Conservation (phyloP, 169 alveolate genomes). For the Cryptosporidium ryanae region DNA sequence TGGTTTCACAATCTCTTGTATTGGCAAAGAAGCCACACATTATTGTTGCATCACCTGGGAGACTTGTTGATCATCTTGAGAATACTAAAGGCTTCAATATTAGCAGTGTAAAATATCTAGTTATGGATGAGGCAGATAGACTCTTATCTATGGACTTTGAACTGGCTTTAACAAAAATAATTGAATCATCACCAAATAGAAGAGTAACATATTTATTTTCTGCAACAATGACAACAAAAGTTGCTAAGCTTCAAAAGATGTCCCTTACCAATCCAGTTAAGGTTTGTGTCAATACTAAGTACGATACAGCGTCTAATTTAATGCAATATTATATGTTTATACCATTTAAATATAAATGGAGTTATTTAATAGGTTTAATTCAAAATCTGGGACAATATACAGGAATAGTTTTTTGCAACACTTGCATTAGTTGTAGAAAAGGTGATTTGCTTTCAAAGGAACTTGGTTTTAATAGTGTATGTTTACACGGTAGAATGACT, state of each 20-base stretch:
- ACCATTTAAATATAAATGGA: constrained; percentile 94
- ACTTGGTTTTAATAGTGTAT: constrained; percentile 90
- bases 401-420: constrained; percentile 94
- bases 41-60: constrained; percentile 99
- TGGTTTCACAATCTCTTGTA: constrained; percentile 93
- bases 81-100: constrained; percentile 97
- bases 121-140: constrained; percentile 97
- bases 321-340: constrained; percentile 92
- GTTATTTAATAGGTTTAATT: constrained; percentile 89
- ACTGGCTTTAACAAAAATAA: constrained; percentile 94
- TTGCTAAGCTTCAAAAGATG: constrained; percentile 95
- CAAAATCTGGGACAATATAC: constrained; percentile 82
- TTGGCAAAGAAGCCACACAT: constrained; percentile 97
- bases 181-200: constrained; percentile 90
- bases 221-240: constrained; percentile 99
- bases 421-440: constrained; percentile 90
- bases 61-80: constrained; percentile 97
- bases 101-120: constrained; percentile 88
- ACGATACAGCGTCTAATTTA: constrained; percentile 92
- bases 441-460: constrained; percentile 89
- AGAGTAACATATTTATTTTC: constrained; percentile 96
- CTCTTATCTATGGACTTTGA: constrained; percentile 96
- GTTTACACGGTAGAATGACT: constrained; percentile 96
- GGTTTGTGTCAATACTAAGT: constrained; percentile 89
- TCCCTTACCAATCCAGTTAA: constrained; percentile 96